Base-by-base conservation (phyloP, 2,329 filamentous ascomycete genomes). In the Pseudopithomyces chartarum region DNA sequence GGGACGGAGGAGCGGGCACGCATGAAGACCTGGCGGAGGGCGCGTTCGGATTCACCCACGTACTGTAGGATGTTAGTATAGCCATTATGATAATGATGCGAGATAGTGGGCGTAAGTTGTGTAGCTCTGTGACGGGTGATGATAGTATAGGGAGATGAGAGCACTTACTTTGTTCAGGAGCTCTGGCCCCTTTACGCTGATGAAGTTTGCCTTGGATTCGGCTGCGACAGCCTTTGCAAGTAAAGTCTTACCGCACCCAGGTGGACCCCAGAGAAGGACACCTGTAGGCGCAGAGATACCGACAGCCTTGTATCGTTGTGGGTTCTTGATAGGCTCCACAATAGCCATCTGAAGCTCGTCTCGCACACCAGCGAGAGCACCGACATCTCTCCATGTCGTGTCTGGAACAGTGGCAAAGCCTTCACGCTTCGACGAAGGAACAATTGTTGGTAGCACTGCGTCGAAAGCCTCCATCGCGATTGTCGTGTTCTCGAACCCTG, bases 151-250 rank as follows among this genome's bases (percentile, higher is more conserved):
- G 7, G 3, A 22, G 22, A 45, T 19, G 19, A 8, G 23, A 15
- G 17, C n/a, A 63, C 64, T 36, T 69, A 75, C 75, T 72, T 98
- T 99, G 81, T 98, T 98, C 44, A 99, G 84, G 10, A 99, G 82
- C 74, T 99, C 95, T 0, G 95, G 95, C 0, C 95, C 95, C 76
- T 97, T 97, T 77, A 99, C 92, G 51, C 92, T 92, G 76, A 99
- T 99, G 80, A 99, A 99, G 76, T 97, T 98, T 46, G 95, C 95
- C 74, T 94, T 92, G 7, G 90, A 93, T 73, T 97, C 92, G 74
- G 96, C 96, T 54, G 95, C 95, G 4, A 97, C 92, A 3, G 95
- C 95, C 78, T 98, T 97, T 17, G 95, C 95, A 1, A 99, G 87
- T 1, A 99, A 84, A 0, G 95, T 99, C 76, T 99, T 99, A 67